phyloP scores from a whole-genome alignment of 495 filamentous ascomycete species.

The Lophium mytilinum region DNA sequence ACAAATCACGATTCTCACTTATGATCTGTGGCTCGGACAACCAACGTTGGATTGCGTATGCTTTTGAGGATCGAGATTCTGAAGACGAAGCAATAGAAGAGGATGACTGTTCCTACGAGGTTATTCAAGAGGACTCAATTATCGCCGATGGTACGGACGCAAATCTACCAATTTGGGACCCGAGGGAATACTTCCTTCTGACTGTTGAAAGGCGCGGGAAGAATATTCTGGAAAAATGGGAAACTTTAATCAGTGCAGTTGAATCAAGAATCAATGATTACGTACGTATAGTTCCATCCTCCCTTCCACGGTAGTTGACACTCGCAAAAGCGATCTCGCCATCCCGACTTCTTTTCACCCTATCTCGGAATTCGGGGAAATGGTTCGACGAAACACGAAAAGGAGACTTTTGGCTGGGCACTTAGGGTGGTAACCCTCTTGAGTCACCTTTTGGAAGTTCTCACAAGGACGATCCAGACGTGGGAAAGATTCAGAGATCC shows the following conservation, averaged over 20 bases:
- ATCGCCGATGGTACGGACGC: neutral
- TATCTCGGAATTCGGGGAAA: too few relatives aligned
- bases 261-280: neutral
- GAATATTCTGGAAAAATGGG: constrained; percentile 1
- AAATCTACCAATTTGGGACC: constrained; percentile 1
- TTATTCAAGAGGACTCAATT: neutral
- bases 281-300: neutral
- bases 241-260: neutral
- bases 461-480: neutral
- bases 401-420: neutral
- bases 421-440: neutral
- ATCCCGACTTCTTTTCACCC: too few relatives aligned
- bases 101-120: neutral
- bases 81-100: constrained; percentile 5
- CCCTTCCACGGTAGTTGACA: too few relatives aligned
- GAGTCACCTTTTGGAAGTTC: neutral
- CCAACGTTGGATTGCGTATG: constrained; percentile 3
- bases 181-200: constrained; percentile 5
- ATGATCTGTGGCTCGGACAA: constrained; percentile 9
- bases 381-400: too few relatives aligned
- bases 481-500: neutral
- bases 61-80: constrained; percentile 4
- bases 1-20: constrained; percentile 5
- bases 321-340: too few relatives aligned
- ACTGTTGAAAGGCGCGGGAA: neutral